phyloP scores from a whole-genome alignment of 2,329 filamentous ascomycete species.

The Fusarium abutilonis region DNA sequence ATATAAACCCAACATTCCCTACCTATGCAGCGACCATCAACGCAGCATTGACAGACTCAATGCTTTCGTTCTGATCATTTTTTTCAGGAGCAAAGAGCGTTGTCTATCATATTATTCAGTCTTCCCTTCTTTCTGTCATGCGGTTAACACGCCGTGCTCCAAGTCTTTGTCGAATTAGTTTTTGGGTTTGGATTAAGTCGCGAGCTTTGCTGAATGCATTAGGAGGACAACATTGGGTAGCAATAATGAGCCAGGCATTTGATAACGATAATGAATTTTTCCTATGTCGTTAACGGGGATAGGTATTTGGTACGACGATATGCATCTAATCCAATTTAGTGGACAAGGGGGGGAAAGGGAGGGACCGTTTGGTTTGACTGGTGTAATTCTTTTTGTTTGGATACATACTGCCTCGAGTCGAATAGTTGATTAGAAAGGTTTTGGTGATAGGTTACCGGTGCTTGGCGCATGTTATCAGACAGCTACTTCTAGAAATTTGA shows the following conservation, averaged over 20 bases:
- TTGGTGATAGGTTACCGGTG: conserved; percentile 2
- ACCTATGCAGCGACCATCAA: neutral
- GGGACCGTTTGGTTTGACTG: conserved; percentile 12
- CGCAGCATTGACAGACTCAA: neutral
- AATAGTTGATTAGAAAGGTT: neutral
- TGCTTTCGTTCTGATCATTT: neutral
- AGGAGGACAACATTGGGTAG: conserved; percentile 31
- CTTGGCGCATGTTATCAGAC: neutral
- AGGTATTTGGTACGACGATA: conserved; percentile 32
- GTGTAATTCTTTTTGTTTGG: conserved; percentile 27
- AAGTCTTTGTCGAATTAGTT: conserved; percentile 2
- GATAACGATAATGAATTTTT: conserved; percentile 36
- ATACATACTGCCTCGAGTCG: neutral
- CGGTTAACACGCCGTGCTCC: neutral
- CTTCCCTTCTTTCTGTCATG: neutral
- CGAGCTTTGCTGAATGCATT: conserved; percentile 20
- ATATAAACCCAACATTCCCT: neutral
- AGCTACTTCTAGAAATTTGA: neutral
- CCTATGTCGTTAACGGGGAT: conserved; percentile 21
- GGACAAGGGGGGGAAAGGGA: conserved; percentile 14
- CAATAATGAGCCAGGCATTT: conserved; percentile 20
- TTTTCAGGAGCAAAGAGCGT: neutral
- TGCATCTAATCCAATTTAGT: conserved; percentile 32
- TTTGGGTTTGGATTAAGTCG: conserved; percentile 5
- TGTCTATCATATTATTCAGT: neutral